Conservation (phyloP, 164 flowering plant species). For the Magnolia sinica region DNA sequence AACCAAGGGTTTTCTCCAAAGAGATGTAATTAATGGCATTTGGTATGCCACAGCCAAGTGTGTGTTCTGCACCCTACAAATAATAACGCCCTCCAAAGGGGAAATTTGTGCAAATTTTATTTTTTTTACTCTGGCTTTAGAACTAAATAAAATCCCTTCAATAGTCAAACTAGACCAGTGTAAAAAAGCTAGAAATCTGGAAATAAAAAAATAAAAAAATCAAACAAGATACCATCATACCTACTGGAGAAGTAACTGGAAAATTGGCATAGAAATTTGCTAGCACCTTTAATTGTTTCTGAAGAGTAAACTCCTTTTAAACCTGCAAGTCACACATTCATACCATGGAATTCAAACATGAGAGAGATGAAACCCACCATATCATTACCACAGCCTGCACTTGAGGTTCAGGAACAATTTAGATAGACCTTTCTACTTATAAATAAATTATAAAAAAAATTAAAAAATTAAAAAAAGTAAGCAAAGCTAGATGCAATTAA, state of each 20-base stretch:
- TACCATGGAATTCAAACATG: background rate
- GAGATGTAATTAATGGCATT: too few species aligned
- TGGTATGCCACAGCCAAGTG: too few species aligned
- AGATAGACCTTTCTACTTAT: too few species aligned
- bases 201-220: too few species aligned
- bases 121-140: background rate
- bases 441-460: too few species aligned
- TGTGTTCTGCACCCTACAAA: too few species aligned
- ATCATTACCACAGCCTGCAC: background rate
- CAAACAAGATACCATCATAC: constrained; percentile 27
- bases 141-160: background rate
- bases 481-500: background rate
- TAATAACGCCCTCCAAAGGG: too few species aligned
- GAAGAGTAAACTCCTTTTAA: constrained; percentile 75
- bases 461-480: too few species aligned
- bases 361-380: background rate
- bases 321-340: constrained; percentile 35
- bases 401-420: background rate
- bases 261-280: constrained; percentile 48
- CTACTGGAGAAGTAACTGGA: constrained; percentile 35
- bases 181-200: background rate
- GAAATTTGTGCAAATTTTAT: background rate
- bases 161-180: too few species aligned
- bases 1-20: too few species aligned
- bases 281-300: constrained; percentile 57